A percentile compares a stretch with the other conserved stretches of the same genome.
phyloP scores from a whole-genome alignment of 139 green algal species.

The Micromonas commoda region DNA sequence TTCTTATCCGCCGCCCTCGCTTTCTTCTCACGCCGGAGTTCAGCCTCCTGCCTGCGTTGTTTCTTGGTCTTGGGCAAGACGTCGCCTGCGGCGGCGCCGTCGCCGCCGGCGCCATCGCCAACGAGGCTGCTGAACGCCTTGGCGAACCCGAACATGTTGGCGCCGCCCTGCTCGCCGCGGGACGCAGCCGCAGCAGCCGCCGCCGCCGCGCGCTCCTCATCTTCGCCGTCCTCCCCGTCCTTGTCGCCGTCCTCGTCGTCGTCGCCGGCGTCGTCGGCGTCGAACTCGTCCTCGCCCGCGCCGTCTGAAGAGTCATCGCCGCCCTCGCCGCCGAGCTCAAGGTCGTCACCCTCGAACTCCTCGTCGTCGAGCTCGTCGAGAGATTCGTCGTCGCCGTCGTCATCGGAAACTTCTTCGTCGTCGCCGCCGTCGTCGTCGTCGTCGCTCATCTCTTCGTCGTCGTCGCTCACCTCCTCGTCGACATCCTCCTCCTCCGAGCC shows the following conservation, averaged over 20 bases:
- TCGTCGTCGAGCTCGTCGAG: slow-evolving; percentile 24
- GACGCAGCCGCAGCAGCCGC: slow-evolving; percentile 6
- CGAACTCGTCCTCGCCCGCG: slow-evolving; percentile 12
- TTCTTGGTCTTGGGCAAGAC: slow-evolving; percentile 43
- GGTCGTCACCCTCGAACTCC: slow-evolving; percentile 9
- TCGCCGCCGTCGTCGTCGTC: neutral
- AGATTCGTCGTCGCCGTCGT: slow-evolving; percentile 28
- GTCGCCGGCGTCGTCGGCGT: slow-evolving; percentile 15
- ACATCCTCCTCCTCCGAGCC: neutral
- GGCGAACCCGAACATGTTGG: slow-evolving; percentile 60
- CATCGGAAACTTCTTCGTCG: neutral
- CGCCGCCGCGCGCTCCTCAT: slow-evolving; percentile 12
- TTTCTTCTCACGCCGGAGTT: slow-evolving; percentile 40
- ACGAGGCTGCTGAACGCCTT: slow-evolving; percentile 56
- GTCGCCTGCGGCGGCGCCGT: neutral
- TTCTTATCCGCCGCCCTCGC: slow-evolving; percentile 44
- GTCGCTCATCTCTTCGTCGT: slow-evolving; percentile 1
- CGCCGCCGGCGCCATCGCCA: neutral
- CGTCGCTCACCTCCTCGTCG: neutral
- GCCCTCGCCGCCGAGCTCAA: slow-evolving; percentile 1
- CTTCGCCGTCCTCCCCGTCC: slow-evolving; percentile 22
- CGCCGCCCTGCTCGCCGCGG: slow-evolving; percentile 36
- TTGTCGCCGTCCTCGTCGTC: slow-evolving; percentile 18
- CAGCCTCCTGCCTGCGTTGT: slow-evolving; percentile 53
- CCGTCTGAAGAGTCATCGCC: slow-evolving; percentile 15